These are phyloP conservation scores for Russula vinacea DNA, from an alignment of 768 basidiomycete species.

Conservation along the genomic window DNA sequence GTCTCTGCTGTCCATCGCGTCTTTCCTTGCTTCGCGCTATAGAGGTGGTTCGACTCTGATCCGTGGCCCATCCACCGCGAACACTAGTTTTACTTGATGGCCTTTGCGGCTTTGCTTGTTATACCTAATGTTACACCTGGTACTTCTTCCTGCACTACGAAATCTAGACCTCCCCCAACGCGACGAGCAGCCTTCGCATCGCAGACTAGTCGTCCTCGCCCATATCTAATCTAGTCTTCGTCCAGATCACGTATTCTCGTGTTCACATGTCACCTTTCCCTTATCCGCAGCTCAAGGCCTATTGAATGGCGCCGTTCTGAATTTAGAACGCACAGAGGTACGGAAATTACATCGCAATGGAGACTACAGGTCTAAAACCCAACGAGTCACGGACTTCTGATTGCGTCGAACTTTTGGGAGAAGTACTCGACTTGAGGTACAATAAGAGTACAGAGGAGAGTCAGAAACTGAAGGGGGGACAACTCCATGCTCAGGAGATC, in stretches of 20 bases:
- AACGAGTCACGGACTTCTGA: no score
- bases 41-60: neutral
- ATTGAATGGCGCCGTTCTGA: neutral
- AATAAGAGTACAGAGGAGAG: no score
- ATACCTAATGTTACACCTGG: neutral
- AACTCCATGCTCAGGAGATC: no score
- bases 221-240: no score
- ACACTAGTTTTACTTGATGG: neutral
- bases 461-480: no score
- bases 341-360: slow-evolving; percentile 10
- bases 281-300: neutral
- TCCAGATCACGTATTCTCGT: neutral
- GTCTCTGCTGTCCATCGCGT: no score
- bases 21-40: neutral
- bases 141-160: neutral
- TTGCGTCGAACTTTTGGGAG: no score
- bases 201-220: no score
- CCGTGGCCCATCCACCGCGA: neutral
- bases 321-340: slow-evolving; percentile 2
- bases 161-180: neutral
- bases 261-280: slow-evolving; percentile 24
- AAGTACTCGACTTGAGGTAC: no score
- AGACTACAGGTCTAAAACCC: no score
- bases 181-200: no score
- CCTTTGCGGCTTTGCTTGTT: no score